Percentiles rank a stretch among this genome's conserved stretches.
Conservation (phyloP, 192 early-diverging fungal genomes). For the Backusella tarrabulga region DNA sequence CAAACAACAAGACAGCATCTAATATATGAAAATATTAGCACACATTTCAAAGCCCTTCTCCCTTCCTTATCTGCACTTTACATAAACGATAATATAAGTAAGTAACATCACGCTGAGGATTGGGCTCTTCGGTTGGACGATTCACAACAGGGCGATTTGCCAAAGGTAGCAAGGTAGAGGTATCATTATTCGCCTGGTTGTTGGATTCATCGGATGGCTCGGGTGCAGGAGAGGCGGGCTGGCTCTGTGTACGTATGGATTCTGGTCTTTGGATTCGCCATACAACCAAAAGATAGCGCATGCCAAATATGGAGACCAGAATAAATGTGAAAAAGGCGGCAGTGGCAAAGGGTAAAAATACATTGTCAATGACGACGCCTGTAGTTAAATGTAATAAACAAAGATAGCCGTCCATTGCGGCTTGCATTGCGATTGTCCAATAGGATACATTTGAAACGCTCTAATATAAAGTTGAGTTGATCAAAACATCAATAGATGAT, state of each 20-base stretch:
- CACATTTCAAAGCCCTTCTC: not conserved
- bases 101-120: slow-evolving; percentile 41
- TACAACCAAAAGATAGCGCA: slow-evolving; percentile 70
- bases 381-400: slow-evolving; percentile 62
- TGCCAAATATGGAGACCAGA: slow-evolving; percentile 64
- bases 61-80: slow-evolving; percentile 44
- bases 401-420: slow-evolving; percentile 63
- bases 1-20: slow-evolving; percentile 57
- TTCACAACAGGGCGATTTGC: not conserved
- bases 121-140: slow-evolving; percentile 20
- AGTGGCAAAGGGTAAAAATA: slow-evolving; percentile 60
- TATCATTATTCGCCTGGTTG: slow-evolving; percentile 4
- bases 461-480: slow-evolving; percentile 11
- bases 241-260: slow-evolving; percentile 33
- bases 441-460: slow-evolving; percentile 67
- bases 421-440: slow-evolving; percentile 58
- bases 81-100: slow-evolving; percentile 58
- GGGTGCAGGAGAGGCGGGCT: slow-evolving; percentile 30
- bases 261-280: slow-evolving; percentile 68
- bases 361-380: slow-evolving; percentile 46
- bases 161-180: slow-evolving; percentile 7
- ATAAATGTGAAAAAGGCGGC: slow-evolving; percentile 65
- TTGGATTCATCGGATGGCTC: not conserved
- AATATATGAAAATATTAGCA: slow-evolving; percentile 16
- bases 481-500: not conserved